phyloP scores from a whole-genome alignment of 257 asterid species.

The Plantago ovata region DNA sequence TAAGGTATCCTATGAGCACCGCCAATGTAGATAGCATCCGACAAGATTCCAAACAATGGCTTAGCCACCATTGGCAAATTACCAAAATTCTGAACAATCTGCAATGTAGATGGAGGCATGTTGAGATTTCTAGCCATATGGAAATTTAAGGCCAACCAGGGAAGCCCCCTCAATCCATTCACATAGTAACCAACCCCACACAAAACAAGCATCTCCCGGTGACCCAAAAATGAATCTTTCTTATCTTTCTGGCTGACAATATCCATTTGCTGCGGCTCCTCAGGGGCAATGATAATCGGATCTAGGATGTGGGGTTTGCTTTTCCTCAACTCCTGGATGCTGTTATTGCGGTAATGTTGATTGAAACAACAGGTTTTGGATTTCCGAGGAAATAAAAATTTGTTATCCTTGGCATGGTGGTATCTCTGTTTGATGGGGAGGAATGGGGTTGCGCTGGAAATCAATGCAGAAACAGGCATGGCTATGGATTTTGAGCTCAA shows the following conservation, averaged over 20 bases:
- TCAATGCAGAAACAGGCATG: too few species aligned
- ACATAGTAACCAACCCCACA: conserved; percentile 88
- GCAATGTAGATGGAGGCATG: conserved; percentile 71
- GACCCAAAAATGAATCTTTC: conserved; percentile 31
- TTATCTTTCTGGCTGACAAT: not conserved
- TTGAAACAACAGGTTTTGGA: too few species aligned
- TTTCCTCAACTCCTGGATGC: too few species aligned
- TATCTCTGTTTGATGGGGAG: too few species aligned
- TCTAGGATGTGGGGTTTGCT: too few species aligned
- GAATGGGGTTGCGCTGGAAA: too few species aligned
- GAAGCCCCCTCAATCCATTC: conserved; percentile 87
- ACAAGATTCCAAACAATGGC: conserved; percentile 77
- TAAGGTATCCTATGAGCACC: conserved; percentile 86
- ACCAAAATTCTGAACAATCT: conserved; percentile 69
- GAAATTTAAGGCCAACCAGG: conserved; percentile 82
- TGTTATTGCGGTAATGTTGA: too few species aligned
- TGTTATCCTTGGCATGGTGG: too few species aligned
- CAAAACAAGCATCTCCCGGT: conserved; percentile 50
- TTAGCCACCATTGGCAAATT: conserved; percentile 86
- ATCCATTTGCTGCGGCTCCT: too few species aligned
- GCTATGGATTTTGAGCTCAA: too few species aligned
- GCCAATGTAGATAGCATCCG: conserved; percentile 78
- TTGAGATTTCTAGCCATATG: conserved; percentile 65
- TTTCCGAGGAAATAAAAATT: too few species aligned
- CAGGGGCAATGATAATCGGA: too few species aligned